Evolutionary conservation across 176 grass and related monocot genomes (phyloP).

Genomic region (Secale cereale): DNA sequence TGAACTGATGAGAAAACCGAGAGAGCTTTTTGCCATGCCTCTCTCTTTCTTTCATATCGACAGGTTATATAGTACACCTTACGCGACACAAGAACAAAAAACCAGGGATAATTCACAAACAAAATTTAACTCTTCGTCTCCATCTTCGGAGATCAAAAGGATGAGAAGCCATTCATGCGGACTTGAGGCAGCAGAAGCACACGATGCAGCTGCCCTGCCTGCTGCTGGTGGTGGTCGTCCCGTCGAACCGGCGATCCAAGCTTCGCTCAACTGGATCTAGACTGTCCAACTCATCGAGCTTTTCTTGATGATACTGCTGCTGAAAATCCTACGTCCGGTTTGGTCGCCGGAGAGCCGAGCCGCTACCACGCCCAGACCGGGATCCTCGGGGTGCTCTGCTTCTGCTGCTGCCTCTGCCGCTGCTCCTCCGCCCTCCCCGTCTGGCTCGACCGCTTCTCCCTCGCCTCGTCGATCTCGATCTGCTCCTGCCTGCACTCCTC

Average conservation of each 20-base stretch:
- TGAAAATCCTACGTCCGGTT: background rate
- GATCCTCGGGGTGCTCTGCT: slow-evolving; percentile 56
- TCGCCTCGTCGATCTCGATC: slow-evolving; percentile 81
- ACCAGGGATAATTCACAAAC: background rate
- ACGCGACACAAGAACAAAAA: slow-evolving; percentile 1
- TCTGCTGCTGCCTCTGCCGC: slow-evolving; percentile 41
- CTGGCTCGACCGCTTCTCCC: slow-evolving; percentile 48
- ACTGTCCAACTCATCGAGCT: background rate
- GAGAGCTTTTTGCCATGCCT: background rate
- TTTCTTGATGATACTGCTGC: background rate
- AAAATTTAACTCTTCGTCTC: slow-evolving; percentile 3
- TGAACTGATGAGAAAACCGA: background rate
- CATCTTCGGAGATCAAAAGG: slow-evolving; percentile 36
- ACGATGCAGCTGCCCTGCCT: background rate
- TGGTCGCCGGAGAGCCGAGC: background rate
- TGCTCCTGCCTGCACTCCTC: slow-evolving; percentile 93
- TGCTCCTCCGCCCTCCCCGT: slow-evolving; percentile 46
- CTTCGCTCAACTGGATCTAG: background rate
- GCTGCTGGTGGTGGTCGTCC: background rate
- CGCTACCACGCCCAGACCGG: slow-evolving; percentile 67
- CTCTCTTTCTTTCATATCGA: slow-evolving; percentile 15
- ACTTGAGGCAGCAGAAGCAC: background rate
- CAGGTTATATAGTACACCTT: slow-evolving; percentile 24
- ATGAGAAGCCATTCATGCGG: background rate
- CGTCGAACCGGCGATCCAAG: slow-evolving; percentile 4